phyloP scores from a whole-genome alignment of 805 yeast genomes.

The Zygoascus ofunaensis region DNA sequence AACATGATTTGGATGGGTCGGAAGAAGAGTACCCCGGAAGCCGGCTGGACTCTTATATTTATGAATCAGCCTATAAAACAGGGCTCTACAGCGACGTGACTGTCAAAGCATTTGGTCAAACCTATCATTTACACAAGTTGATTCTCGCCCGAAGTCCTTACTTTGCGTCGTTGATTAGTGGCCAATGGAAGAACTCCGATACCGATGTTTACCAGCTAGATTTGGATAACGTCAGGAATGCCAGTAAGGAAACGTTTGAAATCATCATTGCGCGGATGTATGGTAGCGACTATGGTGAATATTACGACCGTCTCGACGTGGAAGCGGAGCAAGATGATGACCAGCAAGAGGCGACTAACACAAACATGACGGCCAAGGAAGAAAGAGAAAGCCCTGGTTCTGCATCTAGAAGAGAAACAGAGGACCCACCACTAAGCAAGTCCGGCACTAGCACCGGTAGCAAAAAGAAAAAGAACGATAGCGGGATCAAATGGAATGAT shows the following conservation, averaged over 20 bases:
- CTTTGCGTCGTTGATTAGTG: slow-evolving; percentile 38
- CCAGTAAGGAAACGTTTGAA: slow-evolving; percentile 40
- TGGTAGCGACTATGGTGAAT: slow-evolving; percentile 32
- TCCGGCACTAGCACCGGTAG: background rate
- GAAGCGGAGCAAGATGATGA: background rate
- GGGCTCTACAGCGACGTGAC: slow-evolving; percentile 10
- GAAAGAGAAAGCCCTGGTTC: too few species aligned
- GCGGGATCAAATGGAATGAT: background rate
- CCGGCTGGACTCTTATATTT: slow-evolving; percentile 7
- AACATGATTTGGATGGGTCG: too few species aligned
- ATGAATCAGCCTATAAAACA: slow-evolving; percentile 6
- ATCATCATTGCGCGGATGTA: slow-evolving; percentile 39
- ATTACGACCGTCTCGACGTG: background rate
- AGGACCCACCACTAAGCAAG: too few species aligned
- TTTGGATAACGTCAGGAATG: slow-evolving; percentile 29
- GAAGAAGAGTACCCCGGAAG: too few species aligned
- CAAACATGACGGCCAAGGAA: too few species aligned
- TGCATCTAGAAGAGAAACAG: background rate
- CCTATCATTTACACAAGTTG: slow-evolving; percentile 39
- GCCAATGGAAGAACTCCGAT: slow-evolving; percentile 33
- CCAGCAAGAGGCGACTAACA: background rate
- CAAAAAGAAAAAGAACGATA: background rate
- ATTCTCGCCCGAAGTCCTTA: slow-evolving; percentile 40
- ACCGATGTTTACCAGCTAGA: slow-evolving; percentile 25
- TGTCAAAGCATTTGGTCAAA: slow-evolving; percentile 37